These are phyloP conservation scores for Ampelocalamus luodianensis DNA, from an alignment of 176 grass and related monocot genomes.

Conservation along the genomic window DNA sequence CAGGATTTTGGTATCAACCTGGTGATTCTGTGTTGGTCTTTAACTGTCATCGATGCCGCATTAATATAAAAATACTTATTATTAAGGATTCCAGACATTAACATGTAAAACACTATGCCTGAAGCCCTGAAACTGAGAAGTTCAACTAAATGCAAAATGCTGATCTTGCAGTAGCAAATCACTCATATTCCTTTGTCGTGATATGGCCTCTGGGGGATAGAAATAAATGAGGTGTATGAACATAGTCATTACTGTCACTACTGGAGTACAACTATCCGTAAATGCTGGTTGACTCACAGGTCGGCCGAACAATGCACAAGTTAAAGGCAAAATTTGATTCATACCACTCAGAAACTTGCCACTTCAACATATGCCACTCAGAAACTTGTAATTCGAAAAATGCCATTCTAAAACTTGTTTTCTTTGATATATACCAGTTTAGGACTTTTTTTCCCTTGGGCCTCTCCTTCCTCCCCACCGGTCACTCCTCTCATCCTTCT, in stretches of 20 bases:
- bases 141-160: not conserved
- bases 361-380: too few relatives aligned
- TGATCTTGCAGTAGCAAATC: not conserved
- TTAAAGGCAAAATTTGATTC: too few relatives aligned
- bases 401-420: too few relatives aligned
- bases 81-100: not conserved
- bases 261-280: not conserved
- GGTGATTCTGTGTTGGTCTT: not conserved
- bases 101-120: constrained; percentile 10
- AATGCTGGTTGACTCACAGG: not conserved
- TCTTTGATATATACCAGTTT: too few relatives aligned
- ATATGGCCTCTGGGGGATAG: not conserved
- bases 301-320: not conserved
- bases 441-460: too few relatives aligned
- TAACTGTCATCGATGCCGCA: not conserved
- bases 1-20: not conserved
- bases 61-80: not conserved
- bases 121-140: not conserved
- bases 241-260: not conserved
- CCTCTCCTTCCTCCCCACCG: too few relatives aligned
- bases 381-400: too few relatives aligned
- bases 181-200: not conserved
- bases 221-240: not conserved
- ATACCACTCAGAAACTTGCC: too few relatives aligned
- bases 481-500: too few relatives aligned